phyloP scores from a whole-genome alignment of 1,139 yeast species.

The Arxiozyma heterogenica region DNA sequence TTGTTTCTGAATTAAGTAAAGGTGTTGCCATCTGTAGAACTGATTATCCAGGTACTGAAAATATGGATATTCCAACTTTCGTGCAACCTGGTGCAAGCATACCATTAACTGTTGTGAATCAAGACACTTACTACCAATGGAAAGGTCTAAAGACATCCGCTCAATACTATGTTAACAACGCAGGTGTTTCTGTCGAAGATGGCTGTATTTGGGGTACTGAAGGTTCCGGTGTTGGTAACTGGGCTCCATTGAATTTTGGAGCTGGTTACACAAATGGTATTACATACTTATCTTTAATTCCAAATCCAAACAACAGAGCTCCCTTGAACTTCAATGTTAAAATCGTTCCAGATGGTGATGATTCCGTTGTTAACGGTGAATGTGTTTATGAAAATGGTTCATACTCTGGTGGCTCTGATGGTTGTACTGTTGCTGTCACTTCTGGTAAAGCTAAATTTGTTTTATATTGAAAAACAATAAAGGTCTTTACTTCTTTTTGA shows the following conservation, averaged over 20 bases:
- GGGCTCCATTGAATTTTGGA: constrained; percentile 77
- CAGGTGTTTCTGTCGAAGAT: constrained; percentile 62
- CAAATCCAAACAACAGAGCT: constrained; percentile 64
- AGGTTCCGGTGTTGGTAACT: constrained; percentile 65
- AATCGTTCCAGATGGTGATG: constrained; percentile 50
- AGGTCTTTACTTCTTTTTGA: background rate
- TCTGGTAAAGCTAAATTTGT: constrained; percentile 63
- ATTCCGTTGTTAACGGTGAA: constrained; percentile 46
- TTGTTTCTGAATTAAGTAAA: constrained; percentile 45
- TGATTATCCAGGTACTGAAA: constrained; percentile 84
- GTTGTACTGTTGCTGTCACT: constrained; percentile 69
- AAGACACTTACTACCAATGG: constrained; percentile 56
- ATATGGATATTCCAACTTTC: constrained; percentile 74
- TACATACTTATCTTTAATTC: constrained; percentile 67
- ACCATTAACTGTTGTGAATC: constrained; percentile 59
- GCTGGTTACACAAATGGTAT: constrained; percentile 58
- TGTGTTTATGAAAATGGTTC: constrained; percentile 58
- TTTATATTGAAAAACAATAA: constrained; percentile 33
- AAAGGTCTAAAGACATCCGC: constrained; percentile 58
- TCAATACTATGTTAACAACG: constrained; percentile 74
- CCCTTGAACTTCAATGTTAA: constrained; percentile 60
- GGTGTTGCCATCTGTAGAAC: constrained; percentile 75
- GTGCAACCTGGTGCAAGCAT: constrained; percentile 49
- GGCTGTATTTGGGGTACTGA: constrained; percentile 71
- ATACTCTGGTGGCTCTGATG: constrained; percentile 62